phyloP scores from a whole-genome alignment of 805 yeast genomes.

The Brettanomyces naardenensis region DNA sequence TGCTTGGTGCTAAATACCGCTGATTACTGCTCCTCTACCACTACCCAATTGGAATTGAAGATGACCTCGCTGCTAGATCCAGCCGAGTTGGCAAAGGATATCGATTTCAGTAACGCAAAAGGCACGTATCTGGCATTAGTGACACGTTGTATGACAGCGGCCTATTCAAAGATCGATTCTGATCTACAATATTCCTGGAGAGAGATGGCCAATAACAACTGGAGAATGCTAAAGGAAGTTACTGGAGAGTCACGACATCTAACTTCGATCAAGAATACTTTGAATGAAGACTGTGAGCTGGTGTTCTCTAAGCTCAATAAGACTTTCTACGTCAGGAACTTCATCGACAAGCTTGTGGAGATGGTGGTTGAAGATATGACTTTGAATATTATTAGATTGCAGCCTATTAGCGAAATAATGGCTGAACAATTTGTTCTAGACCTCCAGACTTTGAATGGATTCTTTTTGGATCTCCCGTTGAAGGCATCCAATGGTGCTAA shows the following conservation, averaged over 20 bases:
- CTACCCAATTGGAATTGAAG: slow-evolving; percentile 66
- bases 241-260: slow-evolving; percentile 69
- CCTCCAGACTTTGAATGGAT: slow-evolving; percentile 51
- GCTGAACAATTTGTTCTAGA: slow-evolving; percentile 82
- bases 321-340: slow-evolving; percentile 61
- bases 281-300: slow-evolving; percentile 37
- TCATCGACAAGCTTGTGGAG: slow-evolving; percentile 73
- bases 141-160: slow-evolving; percentile 44
- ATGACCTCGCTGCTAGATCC: slow-evolving; percentile 31
- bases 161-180: slow-evolving; percentile 49
- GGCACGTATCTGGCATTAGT: slow-evolving; percentile 51
- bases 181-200: slow-evolving; percentile 73
- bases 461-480: slow-evolving; percentile 41
- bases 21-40: slow-evolving; percentile 77
- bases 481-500: slow-evolving; percentile 31
- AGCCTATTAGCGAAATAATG: slow-evolving; percentile 59
- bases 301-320: slow-evolving; percentile 55
- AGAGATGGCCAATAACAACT: slow-evolving; percentile 70
- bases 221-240: slow-evolving; percentile 58
- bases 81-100: slow-evolving; percentile 28
- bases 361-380: slow-evolving; percentile 47
- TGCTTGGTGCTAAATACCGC: slow-evolving; percentile 80
- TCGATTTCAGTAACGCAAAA: slow-evolving; percentile 50
- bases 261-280: slow-evolving; percentile 41
- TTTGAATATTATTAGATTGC: slow-evolving; percentile 48